Conservation (phyloP, 2,329 filamentous ascomycete genomes). For the Septoria petroselini region DNA sequence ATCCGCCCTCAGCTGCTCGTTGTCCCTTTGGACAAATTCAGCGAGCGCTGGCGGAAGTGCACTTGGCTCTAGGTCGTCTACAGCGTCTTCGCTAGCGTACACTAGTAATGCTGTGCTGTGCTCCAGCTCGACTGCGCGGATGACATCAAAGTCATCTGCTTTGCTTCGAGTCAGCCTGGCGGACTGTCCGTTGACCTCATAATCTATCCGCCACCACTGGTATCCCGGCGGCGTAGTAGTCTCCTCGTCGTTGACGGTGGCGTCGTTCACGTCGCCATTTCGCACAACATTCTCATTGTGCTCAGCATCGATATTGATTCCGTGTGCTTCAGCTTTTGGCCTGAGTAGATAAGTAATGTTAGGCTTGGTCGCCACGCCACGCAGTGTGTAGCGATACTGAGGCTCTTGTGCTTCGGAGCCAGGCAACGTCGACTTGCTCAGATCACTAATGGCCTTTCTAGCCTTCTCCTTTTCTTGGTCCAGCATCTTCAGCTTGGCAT, state of each 20-base stretch:
- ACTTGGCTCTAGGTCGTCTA: constrained; percentile 14
- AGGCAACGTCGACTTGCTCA: constrained; percentile 30
- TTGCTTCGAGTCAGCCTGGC: constrained; percentile 35
- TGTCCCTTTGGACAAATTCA: constrained; percentile 9
- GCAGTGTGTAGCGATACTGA: constrained; percentile 53
- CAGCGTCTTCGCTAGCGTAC: constrained; percentile 53
- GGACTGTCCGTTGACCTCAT: constrained; percentile 44
- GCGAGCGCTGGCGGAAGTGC: constrained; percentile 3
- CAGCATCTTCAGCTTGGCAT: constrained; percentile 33
- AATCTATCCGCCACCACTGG: constrained; percentile 58
- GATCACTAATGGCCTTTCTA: constrained; percentile 31
- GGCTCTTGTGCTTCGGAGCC: constrained; percentile 33
- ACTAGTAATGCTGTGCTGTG: constrained; percentile 54
- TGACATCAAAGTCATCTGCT: constrained; percentile 50
- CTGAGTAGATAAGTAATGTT: constrained; percentile 57
- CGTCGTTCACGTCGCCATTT: neutral
- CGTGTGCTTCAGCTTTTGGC: constrained; percentile 27
- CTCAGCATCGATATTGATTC: neutral
- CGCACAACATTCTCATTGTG: constrained; percentile 3
- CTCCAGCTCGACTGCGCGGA: constrained; percentile 51
- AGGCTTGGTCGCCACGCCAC: constrained; percentile 57
- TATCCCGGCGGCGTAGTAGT: constrained; percentile 39
- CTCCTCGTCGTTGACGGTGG: constrained; percentile 31
- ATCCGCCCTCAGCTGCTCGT: neutral
- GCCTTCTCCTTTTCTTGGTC: constrained; percentile 35